Conservation (phyloP, 768 basidiomycete genomes). For the Mycena rosella region DNA sequence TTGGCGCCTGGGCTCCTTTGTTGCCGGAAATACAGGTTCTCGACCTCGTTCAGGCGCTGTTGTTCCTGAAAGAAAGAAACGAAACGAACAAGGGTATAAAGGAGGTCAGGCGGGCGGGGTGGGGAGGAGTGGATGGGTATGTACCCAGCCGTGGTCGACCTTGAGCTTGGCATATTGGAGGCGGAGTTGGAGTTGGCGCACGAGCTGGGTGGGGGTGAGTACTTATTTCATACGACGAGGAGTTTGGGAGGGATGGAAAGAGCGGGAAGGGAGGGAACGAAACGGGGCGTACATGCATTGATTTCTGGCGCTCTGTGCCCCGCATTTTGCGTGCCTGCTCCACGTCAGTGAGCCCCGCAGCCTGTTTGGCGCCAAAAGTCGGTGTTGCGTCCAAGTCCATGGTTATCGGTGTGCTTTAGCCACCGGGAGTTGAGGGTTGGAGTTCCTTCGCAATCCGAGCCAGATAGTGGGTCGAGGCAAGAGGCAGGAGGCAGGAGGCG, state of each 20-base stretch:
- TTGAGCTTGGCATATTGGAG: constrained; percentile 84
- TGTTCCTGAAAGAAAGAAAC: constrained; percentile 67
- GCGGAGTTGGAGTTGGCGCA: constrained; percentile 78
- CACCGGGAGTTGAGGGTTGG: no score
- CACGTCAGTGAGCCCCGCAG: constrained; percentile 1
- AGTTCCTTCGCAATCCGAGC: no score
- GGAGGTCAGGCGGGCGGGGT: not conserved
- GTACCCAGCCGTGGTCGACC: constrained; percentile 85
- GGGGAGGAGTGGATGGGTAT: no score
- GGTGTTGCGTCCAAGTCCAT: not conserved
- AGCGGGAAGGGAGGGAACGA: not conserved
- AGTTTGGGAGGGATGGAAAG: not conserved
- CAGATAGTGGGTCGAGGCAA: no score
- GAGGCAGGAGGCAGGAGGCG: no score
- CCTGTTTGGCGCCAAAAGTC: not conserved
- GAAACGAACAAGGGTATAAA: no score
- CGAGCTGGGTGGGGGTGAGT: constrained; percentile 61
- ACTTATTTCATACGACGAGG: no score
- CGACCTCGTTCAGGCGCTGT: constrained; percentile 84
- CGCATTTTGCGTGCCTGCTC: constrained; percentile 52
- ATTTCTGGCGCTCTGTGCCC: constrained; percentile 66
- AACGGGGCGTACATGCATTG: constrained; percentile 59
- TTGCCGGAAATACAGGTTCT: constrained; percentile 85
- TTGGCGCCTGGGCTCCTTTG: not conserved
- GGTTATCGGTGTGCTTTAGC: no score